A percentile compares a stretch with the other conserved stretches of the same genome.
Evolutionary conservation across 208 protist species (phyloP).

Genomic region (Leishmania braziliensis): DNA sequence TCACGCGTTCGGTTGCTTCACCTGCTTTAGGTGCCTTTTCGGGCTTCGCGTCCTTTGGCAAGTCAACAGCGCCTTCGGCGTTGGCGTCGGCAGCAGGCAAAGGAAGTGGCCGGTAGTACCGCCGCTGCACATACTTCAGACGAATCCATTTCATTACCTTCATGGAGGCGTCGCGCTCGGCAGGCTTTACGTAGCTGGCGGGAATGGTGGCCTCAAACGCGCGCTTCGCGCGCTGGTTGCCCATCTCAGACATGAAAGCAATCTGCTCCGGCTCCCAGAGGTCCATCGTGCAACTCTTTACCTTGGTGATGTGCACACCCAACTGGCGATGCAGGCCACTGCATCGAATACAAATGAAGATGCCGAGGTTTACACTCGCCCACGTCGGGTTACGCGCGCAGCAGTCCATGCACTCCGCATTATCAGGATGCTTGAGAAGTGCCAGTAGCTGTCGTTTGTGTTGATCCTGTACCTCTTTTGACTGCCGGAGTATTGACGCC

Average conservation of each 20-base stretch:
- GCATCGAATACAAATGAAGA: conserved; percentile 92
- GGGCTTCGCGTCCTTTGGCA: not conserved
- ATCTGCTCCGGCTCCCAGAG: conserved; percentile 77
- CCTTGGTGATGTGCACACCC: conserved; percentile 88
- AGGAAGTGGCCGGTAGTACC: conserved; percentile 19
- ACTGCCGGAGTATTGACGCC: conserved; percentile 40
- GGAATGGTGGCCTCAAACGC: conserved; percentile 65
- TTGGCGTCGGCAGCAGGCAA: not conserved
- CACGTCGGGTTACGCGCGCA: conserved; percentile 66
- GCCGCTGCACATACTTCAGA: conserved; percentile 71
- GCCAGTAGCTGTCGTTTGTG: conserved; percentile 35
- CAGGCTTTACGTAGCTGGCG: conserved; percentile 41
- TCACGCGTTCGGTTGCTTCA: no score
- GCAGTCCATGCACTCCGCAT: conserved; percentile 85
- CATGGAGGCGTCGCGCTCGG: conserved; percentile 34
- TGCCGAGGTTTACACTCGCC: conserved; percentile 78
- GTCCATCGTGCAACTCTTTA: conserved; percentile 89
- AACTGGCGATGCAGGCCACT: conserved; percentile 92
- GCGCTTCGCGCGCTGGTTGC: conserved; percentile 46
- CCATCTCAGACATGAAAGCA: conserved; percentile 64
- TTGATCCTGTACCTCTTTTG: conserved; percentile 45
- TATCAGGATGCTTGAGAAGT: conserved; percentile 51
- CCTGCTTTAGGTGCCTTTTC: no score
- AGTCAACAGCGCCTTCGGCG: not conserved
- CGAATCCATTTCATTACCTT: conserved; percentile 66